These are phyloP conservation scores for Marasmius oreades DNA, from an alignment of 1,284 basidiomycete genomes.

Conservation along the genomic window DNA sequence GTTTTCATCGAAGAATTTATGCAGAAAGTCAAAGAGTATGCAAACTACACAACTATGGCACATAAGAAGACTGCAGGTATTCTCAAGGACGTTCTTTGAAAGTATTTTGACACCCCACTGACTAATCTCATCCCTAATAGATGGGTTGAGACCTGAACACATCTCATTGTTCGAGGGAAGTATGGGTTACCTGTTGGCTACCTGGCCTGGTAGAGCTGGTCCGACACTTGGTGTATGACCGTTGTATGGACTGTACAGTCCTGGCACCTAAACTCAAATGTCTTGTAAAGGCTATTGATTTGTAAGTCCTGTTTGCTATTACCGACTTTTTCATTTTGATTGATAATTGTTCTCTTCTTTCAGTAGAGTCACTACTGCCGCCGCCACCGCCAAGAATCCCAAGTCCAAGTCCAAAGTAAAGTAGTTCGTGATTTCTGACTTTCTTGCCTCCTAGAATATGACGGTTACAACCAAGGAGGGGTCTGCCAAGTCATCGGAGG, in stretches of 20 bases:
- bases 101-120: not conserved
- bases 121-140: not conserved
- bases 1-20: not conserved
- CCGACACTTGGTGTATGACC: constrained; percentile 9
- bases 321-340: not conserved
- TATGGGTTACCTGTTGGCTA: no score
- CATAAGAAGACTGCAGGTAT: not conserved
- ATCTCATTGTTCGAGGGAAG: not conserved
- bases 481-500: no score
- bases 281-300: not conserved
- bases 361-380: not conserved
- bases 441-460: no score
- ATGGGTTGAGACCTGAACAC: not conserved
- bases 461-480: no score
- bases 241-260: constrained; percentile 10
- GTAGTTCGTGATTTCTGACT: no score
- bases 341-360: not conserved
- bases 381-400: no score
- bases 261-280: not conserved
- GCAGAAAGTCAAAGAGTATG: not conserved
- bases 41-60: not conserved
- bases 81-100: not conserved
- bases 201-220: constrained; percentile 4
- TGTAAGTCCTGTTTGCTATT: not conserved
- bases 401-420: no score